Conservation (phyloP, 345 rosid species). For the Salix arbutifolia region DNA sequence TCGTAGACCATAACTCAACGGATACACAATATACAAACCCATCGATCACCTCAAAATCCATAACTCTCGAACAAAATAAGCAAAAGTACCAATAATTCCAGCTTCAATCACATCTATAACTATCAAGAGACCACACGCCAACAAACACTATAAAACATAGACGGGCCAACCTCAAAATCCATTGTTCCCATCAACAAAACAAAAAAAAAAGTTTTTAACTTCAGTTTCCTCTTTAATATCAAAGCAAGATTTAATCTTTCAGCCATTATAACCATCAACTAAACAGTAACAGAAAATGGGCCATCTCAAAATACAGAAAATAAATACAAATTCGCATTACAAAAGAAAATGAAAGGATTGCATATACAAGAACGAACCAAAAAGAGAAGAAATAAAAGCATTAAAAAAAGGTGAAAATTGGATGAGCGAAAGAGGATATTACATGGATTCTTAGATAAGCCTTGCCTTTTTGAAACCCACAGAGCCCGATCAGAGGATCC, state of each 20-base stretch:
- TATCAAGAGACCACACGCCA: background rate
- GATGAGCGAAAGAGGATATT: constrained; percentile 9
- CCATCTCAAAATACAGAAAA: background rate
- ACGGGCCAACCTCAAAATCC: background rate
- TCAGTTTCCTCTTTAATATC: background rate
- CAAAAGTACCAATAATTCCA: background rate
- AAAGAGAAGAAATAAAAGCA: background rate
- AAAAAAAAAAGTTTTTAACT: background rate
- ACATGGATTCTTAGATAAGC: constrained; percentile 12
- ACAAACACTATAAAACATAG: background rate
- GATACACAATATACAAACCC: background rate
- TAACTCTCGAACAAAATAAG: background rate
- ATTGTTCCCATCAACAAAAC: background rate
- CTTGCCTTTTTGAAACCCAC: background rate
- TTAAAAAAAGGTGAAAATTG: background rate
- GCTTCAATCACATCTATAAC: background rate
- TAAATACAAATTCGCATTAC: background rate
- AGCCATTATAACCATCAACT: background rate
- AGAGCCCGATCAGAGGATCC: constrained; percentile 55
- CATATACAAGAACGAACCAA: background rate
- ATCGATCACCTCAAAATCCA: background rate
- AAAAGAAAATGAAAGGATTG: background rate
- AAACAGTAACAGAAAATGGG: background rate
- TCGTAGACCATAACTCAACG: background rate
- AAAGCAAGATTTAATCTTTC: background rate